phyloP scores from a whole-genome alignment of 805 yeast genomes.

The Saturnispora hagleri region DNA sequence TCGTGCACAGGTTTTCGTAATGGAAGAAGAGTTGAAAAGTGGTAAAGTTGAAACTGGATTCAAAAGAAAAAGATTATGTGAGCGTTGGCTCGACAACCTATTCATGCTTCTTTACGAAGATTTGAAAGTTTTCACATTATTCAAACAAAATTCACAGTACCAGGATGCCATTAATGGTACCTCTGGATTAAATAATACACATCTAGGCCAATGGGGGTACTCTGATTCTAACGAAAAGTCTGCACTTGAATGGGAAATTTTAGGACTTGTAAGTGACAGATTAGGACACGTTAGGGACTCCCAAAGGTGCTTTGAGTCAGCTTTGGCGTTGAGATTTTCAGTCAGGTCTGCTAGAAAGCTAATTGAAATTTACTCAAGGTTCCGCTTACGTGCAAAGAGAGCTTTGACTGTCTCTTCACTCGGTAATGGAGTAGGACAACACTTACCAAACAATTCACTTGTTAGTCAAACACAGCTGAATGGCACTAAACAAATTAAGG shows the following conservation, averaged over 20 bases:
- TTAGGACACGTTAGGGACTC: slow-evolving; percentile 85
- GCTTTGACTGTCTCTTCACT: slow-evolving; percentile 4
- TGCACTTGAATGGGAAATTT: slow-evolving; percentile 67
- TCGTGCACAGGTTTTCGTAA: slow-evolving; percentile 58
- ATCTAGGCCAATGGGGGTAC: slow-evolving; percentile 9
- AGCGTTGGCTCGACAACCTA: slow-evolving; percentile 64
- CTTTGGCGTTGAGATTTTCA: slow-evolving; percentile 67
- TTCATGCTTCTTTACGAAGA: slow-evolving; percentile 67
- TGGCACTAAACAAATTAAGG: background rate
- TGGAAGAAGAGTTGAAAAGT: slow-evolving; percentile 53
- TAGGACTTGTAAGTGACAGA: slow-evolving; percentile 80
- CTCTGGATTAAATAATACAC: background rate
- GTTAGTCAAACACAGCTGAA: slow-evolving; percentile 1
- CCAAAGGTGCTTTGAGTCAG: slow-evolving; percentile 68
- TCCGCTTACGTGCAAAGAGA: slow-evolving; percentile 7
- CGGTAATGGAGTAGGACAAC: slow-evolving; percentile 17
- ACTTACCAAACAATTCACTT: slow-evolving; percentile 8
- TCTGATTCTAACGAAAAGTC: slow-evolving; percentile 35
- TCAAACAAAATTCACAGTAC: slow-evolving; percentile 30
- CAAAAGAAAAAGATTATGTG: slow-evolving; percentile 58
- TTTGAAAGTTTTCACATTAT: slow-evolving; percentile 73
- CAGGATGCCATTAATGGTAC: slow-evolving; percentile 1
- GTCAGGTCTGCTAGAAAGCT: slow-evolving; percentile 70
- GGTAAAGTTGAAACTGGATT: slow-evolving; percentile 21
- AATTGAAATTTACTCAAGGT: slow-evolving; percentile 45